Percentiles rank a stretch among this genome's conserved stretches.
Evolutionary conservation across 1,284 basidiomycete species (phyloP).

Genomic region (Tylopilus sp.): DNA sequence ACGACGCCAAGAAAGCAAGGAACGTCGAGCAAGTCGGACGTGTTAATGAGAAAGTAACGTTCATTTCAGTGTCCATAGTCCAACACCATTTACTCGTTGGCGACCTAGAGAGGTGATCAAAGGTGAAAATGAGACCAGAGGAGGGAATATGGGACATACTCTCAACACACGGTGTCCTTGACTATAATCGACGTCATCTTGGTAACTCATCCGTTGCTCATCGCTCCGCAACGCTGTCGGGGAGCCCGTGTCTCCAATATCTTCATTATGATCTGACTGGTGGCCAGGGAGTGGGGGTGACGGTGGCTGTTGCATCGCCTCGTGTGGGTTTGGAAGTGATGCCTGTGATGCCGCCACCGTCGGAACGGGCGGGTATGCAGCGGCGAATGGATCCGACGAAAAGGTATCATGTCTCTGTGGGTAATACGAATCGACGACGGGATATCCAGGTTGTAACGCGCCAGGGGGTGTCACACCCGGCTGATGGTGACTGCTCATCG

Average conservation of each 20-base stretch:
- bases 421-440: constrained; percentile 39
- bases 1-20: not conserved
- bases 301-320: not conserved
- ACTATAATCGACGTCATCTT: constrained; percentile 41
- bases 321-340: constrained; percentile 40
- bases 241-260: constrained; percentile 14
- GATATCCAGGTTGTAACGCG: constrained; percentile 38
- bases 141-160: constrained; percentile 23
- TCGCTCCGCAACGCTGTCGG: constrained; percentile 23
- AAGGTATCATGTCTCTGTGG: constrained; percentile 28
- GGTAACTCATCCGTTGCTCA: constrained; percentile 42
- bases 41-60: not conserved
- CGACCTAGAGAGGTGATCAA: constrained; percentile 7
- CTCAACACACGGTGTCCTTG: constrained; percentile 42
- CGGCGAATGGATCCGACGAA: constrained; percentile 43
- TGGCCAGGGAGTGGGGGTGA: constrained; percentile 23
- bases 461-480: not conserved
- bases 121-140: not conserved
- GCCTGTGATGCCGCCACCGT: constrained; percentile 26
- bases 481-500: constrained; percentile 30
- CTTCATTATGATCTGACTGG: constrained; percentile 28
- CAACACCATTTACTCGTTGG: constrained; percentile 13
- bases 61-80: not conserved
- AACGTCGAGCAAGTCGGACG: not conserved
- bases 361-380: constrained; percentile 33